A percentile compares a stretch with the other conserved stretches of the same genome.
These are phyloP conservation scores for Chytriomyces sp. DNA, from an alignment of 192 early-diverging fungal species.

Conservation along the genomic window DNA sequence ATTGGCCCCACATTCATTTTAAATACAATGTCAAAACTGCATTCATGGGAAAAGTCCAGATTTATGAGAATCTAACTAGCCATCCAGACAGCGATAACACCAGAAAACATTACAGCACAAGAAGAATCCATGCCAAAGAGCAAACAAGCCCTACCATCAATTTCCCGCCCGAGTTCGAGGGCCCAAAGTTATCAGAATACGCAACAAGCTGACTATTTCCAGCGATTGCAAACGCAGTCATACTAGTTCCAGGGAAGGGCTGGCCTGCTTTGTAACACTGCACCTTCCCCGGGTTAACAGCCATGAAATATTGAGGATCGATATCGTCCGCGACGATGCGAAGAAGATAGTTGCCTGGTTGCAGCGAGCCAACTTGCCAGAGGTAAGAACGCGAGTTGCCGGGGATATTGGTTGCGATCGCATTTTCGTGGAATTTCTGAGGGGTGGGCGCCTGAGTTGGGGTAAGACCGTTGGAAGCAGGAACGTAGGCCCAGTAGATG, in stretches of 20 bases:
- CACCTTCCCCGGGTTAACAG: slow-evolving; percentile 3
- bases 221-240: slow-evolving; percentile 7
- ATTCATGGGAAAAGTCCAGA: no score
- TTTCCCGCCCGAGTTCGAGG: background rate
- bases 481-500: slow-evolving; percentile 25
- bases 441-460: background rate
- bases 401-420: slow-evolving; percentile 7
- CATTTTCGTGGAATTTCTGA: slow-evolving; percentile 9
- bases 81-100: no score
- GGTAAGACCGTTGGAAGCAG: background rate
- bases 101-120: no score
- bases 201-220: slow-evolving; percentile 17
- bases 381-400: slow-evolving; percentile 5
- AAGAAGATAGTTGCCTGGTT: slow-evolving; percentile 13
- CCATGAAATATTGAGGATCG: slow-evolving; percentile 19
- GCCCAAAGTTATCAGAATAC: slow-evolving; percentile 13
- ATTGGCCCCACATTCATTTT: no score
- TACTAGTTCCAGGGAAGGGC: slow-evolving; percentile 8
- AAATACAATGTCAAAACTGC: no score
- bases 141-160: background rate
- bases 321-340: slow-evolving; percentile 25
- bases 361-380: slow-evolving; percentile 1
- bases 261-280: slow-evolving; percentile 21
- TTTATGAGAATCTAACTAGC: no score
- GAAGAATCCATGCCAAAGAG: no score